phyloP scores from a whole-genome alignment of 140 eudicot species.

The Stevia rebaudiana region DNA sequence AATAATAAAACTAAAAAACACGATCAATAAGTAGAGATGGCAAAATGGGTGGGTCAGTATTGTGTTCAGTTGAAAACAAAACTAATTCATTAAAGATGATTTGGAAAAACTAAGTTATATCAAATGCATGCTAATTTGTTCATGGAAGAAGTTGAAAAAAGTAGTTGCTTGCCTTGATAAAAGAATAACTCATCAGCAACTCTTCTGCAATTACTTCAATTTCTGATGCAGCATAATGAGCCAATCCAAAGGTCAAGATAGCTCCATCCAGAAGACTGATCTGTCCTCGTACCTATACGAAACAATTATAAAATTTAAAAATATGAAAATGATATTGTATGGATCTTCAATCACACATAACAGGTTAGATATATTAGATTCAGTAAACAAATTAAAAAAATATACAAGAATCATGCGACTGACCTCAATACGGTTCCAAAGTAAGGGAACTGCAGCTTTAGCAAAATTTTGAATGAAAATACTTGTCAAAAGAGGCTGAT shows the following conservation, averaged over 20 bases:
- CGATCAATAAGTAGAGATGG: constrained; percentile 11
- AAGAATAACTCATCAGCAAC: constrained; percentile 87
- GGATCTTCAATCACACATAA: constrained; percentile 4
- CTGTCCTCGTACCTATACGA: constrained; percentile 85
- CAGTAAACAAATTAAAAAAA: not conserved
- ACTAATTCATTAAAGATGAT: not conserved
- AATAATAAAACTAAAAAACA: too few species aligned
- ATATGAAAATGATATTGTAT: constrained; percentile 1
- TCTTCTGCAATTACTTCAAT: constrained; percentile 95
- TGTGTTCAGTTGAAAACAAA: too few species aligned
- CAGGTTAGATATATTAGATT: constrained; percentile 7
- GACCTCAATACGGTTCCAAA: constrained; percentile 98
- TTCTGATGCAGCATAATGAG: constrained; percentile 85
- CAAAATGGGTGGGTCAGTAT: not conserved
- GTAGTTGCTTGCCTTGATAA: constrained; percentile 55
- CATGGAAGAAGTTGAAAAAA: constrained; percentile 2
- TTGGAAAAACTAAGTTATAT: not conserved
- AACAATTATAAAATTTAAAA: constrained; percentile 7
- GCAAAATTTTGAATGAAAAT: constrained; percentile 64
- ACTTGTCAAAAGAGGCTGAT: constrained; percentile 86
- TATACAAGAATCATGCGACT: constrained; percentile 9
- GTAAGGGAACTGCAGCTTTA: constrained; percentile 88
- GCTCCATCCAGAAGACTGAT: constrained; percentile 70
- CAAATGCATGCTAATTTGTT: not conserved
- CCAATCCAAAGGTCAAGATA: constrained; percentile 85